Percentiles rank a stretch among this genome's conserved stretches.
Conservation (phyloP, 345 rosid species). For the Alliaria petiolata region DNA sequence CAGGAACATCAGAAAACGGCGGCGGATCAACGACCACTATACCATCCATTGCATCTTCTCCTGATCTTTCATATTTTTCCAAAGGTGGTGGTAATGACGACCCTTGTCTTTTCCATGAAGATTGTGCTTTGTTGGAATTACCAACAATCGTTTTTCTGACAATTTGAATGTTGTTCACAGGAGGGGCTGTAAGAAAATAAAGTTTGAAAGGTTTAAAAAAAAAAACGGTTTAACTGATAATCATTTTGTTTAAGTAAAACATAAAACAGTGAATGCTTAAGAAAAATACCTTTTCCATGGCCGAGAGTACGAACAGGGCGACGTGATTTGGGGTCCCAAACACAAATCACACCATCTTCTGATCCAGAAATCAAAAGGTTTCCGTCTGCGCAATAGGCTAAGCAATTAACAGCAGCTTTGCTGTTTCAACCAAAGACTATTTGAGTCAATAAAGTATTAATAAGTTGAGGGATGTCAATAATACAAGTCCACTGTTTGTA, state of each 20-base stretch:
- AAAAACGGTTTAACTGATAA: too few relatives aligned
- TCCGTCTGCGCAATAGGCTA: constrained; percentile 52
- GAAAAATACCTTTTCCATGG: constrained; percentile 59
- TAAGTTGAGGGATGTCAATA: background rate
- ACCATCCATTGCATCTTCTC: constrained; percentile 38
- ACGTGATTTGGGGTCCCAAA: constrained; percentile 55
- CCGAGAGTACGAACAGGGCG: constrained; percentile 47
- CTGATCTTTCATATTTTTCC: constrained; percentile 44
- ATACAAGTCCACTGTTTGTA: background rate
- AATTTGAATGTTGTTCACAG: constrained; percentile 64
- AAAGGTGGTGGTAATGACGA: constrained; percentile 56
- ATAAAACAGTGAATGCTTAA: background rate
- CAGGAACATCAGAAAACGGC: constrained; percentile 24
- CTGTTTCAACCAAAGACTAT: constrained; percentile 37
- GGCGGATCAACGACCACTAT: constrained; percentile 41
- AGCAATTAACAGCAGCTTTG: constrained; percentile 68
- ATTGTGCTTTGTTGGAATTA: constrained; percentile 28
- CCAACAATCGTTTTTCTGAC: constrained; percentile 37
- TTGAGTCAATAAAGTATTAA: background rate
- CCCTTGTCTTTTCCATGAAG: constrained; percentile 51
- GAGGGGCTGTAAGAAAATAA: constrained; percentile 45
- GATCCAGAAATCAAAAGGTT: constrained; percentile 72
- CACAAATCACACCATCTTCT: constrained; percentile 70
- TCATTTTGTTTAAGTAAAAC: background rate
- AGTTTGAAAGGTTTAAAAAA: too few relatives aligned